phyloP scores from a whole-genome alignment of 1,284 basidiomycete species.

The Malassezia vespertilionis region DNA sequence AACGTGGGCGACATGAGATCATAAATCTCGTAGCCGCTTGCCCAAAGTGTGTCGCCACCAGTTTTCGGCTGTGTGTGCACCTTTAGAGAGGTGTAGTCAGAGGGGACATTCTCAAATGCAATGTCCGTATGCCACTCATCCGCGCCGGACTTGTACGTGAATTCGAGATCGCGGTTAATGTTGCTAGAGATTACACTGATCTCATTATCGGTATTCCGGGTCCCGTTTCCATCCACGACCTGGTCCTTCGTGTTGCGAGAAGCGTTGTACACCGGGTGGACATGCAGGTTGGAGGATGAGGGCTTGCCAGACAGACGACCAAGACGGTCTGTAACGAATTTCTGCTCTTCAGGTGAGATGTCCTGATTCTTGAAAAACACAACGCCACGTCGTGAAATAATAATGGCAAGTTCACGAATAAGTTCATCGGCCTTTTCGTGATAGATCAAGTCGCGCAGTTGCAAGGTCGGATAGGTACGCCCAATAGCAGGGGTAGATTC shows the following conservation, averaged over 20 bases:
- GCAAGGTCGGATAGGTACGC: constrained; percentile 49
- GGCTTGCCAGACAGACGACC: constrained; percentile 58
- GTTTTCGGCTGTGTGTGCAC: constrained; percentile 25
- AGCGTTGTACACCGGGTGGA: constrained; percentile 58
- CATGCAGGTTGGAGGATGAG: constrained; percentile 54
- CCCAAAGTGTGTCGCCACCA: constrained; percentile 49
- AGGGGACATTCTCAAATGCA: constrained; percentile 60
- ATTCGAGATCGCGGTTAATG: constrained; percentile 8
- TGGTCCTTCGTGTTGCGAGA: constrained; percentile 35
- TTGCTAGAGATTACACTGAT: constrained; percentile 29
- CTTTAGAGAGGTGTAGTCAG: constrained; percentile 53
- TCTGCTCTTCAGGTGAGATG: constrained; percentile 51
- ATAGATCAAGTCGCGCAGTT: constrained; percentile 49
- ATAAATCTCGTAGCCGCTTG: constrained; percentile 56
- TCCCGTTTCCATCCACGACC: constrained; percentile 18
- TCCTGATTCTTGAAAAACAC: constrained; percentile 61
- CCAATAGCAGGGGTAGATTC: constrained; percentile 49
- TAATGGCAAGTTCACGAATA: constrained; percentile 53
- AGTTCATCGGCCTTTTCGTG: constrained; percentile 50
- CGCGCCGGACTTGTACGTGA: constrained; percentile 1
- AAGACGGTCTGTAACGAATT: constrained; percentile 51
- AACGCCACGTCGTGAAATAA: constrained; percentile 58
- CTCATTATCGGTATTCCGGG: constrained; percentile 24
- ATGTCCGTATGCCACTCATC: constrained; percentile 52
- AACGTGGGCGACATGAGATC: constrained; percentile 57